phyloP scores from a whole-genome alignment of 2,329 filamentous ascomycete genomes.

The Clarireedia homoeocarpa region DNA sequence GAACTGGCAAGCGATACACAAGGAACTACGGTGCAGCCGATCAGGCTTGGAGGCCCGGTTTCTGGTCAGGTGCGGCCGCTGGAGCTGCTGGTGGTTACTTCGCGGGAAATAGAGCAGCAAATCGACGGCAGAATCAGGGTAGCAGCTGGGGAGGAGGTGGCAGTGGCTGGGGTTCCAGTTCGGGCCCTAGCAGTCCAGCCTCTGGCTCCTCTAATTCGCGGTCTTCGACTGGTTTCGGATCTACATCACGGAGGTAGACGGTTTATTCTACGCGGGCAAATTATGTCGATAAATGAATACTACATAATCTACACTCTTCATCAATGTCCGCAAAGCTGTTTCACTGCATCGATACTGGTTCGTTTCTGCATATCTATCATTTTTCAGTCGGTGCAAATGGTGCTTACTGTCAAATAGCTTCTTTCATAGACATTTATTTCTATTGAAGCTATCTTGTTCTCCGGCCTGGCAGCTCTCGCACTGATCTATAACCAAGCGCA shows the following conservation, averaged over 20 bases:
- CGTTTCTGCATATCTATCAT: not conserved
- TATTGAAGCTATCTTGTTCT: constrained; percentile 4
- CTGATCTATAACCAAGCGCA: constrained; percentile 6
- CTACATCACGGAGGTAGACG: constrained; percentile 49
- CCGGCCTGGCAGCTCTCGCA: not conserved
- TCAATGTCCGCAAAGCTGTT: too few species aligned
- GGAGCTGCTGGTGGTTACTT: constrained; percentile 67
- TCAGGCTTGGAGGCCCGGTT: constrained; percentile 61
- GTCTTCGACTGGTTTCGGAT: constrained; percentile 67
- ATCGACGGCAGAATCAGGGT: constrained; percentile 23
- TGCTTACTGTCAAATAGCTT: not conserved
- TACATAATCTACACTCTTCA: too few species aligned
- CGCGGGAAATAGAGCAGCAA: constrained; percentile 56
- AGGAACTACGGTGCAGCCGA: constrained; percentile 21
- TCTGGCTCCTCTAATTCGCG: constrained; percentile 36
- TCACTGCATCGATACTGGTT: not conserved
- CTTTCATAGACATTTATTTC: constrained; percentile 5
- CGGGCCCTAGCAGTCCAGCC: constrained; percentile 26
- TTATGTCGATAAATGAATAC: not conserved
- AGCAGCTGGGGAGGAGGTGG: constrained; percentile 19
- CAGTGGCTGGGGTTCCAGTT: constrained; percentile 9
- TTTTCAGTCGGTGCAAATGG: not conserved
- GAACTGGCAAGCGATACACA: constrained; percentile 16
- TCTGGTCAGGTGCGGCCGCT: constrained; percentile 56
- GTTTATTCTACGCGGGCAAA: not conserved